phyloP scores from a whole-genome alignment of 179 eudicot species.

The Carnegiea gigantea region DNA sequence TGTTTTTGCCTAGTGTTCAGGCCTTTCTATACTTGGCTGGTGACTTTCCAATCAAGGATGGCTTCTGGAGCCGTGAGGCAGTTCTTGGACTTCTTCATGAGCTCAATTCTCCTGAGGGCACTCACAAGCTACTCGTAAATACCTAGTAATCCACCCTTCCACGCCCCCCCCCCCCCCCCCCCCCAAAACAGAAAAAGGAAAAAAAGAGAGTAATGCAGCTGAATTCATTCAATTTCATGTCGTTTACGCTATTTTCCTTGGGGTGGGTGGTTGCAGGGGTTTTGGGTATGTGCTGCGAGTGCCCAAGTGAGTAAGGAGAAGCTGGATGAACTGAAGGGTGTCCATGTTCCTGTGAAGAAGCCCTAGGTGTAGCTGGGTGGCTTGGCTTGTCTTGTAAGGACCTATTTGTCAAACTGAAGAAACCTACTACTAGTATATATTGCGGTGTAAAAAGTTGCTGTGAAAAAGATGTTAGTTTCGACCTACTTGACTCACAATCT shows the following conservation, averaged over 20 bases:
- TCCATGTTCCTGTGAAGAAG: not conserved
- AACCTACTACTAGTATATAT: too few species aligned
- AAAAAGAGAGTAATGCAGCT: not conserved
- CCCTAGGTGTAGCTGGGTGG: not conserved
- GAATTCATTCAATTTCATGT: not conserved
- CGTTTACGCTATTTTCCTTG: not conserved
- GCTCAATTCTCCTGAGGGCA: constrained; percentile 13
- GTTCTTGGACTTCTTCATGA: constrained; percentile 12
- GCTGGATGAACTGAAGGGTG: not conserved
- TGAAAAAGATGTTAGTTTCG: too few species aligned
- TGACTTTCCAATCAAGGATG: constrained; percentile 7
- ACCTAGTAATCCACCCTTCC: not conserved
- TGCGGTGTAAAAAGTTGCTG: too few species aligned
- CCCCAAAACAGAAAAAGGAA: not conserved
- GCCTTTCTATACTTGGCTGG: constrained; percentile 20
- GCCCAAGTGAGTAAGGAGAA: not conserved
- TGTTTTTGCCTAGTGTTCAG: not conserved
- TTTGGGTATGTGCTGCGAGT: not conserved
- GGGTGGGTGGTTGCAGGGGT: not conserved
- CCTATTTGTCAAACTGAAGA: too few species aligned
- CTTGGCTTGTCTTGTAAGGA: too few species aligned
- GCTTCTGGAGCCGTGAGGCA: constrained; percentile 12
- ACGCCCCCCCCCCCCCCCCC: not conserved
- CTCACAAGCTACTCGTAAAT: constrained; percentile 1
- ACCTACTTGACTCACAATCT: too few species aligned